A percentile compares a stretch with the other conserved stretches of the same genome.
These are phyloP conservation scores for Hsuehochloa calcarea DNA, from an alignment of 176 grass and related monocot genomes.

Conservation along the genomic window DNA sequence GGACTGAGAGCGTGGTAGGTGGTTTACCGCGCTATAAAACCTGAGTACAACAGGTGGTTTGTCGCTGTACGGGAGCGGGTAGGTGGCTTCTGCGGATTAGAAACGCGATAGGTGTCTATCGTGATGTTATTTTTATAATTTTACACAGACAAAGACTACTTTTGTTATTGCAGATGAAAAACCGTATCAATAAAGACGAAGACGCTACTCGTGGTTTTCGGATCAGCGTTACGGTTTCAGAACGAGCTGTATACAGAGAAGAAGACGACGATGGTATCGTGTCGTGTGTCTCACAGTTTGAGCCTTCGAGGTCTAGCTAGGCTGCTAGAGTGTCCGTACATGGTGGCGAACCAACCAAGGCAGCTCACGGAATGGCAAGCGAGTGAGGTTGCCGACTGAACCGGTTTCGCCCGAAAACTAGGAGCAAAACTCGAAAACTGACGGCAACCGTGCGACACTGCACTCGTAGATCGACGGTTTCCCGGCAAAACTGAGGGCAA, in stretches of 20 bases:
- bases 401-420: conserved; percentile 20
- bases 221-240: not conserved
- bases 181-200: no score
- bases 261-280: not conserved
- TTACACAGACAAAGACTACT: no score
- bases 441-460: not conserved
- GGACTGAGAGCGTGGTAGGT: no score
- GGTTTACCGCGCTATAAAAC: no score
- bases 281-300: not conserved
- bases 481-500: not conserved
- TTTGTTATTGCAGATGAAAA: no score
- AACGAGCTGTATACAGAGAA: not conserved
- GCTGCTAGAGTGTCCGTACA: no score
- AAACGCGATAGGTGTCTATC: no score
- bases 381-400: not conserved
- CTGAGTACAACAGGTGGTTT: no score
- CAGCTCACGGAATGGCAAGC: not conserved
- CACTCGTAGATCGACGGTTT: not conserved
- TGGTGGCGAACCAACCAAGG: not conserved
- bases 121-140: no score
- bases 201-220: not conserved
- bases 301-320: no score
- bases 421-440: not conserved
- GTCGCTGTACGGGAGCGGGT: no score
- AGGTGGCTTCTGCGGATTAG: no score